A percentile compares a stretch with the other conserved stretches of the same genome.
These are phyloP conservation scores for button mushroom (Agaricus bisporus) DNA, from an alignment of 768 basidiomycete genomes.

Conservation along the genomic window DNA sequence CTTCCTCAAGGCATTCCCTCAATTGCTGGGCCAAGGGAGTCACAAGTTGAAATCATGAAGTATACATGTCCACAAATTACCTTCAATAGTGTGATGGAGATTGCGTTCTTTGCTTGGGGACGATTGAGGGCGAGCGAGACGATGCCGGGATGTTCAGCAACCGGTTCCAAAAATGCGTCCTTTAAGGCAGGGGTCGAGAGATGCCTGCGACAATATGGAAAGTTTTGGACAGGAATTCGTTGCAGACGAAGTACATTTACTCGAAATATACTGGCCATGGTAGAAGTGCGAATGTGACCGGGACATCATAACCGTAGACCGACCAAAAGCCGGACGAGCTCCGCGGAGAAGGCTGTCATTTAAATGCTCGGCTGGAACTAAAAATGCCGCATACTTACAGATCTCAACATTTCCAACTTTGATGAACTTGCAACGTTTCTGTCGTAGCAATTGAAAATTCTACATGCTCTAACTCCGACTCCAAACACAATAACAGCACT, in stretches of 20 bases:
- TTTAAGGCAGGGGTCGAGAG: constrained; percentile 5
- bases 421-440: not conserved
- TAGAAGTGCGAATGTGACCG: not conserved
- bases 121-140: constrained; percentile 74
- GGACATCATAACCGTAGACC: not conserved
- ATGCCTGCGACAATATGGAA: constrained; percentile 1
- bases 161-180: constrained; percentile 47
- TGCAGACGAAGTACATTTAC: not conserved
- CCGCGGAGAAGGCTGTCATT: not conserved
- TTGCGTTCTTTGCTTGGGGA: constrained; percentile 82
- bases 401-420: not conserved
- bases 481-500: not conserved
- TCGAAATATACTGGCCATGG: constrained; percentile 7
- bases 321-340: constrained; percentile 2
- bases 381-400: not conserved
- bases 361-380: constrained; percentile 2
- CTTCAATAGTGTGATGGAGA: constrained; percentile 66
- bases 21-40: constrained; percentile 50
- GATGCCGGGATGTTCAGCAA: constrained; percentile 55
- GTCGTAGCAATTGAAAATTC: not conserved
- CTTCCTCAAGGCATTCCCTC: constrained; percentile 57
- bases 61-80: constrained; percentile 26
- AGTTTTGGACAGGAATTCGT: not conserved
- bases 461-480: not conserved
- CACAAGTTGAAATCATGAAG: not conserved